Base-by-base conservation (phyloP, 495 filamentous ascomycete genomes). In the Neurospora sp. region DNA sequence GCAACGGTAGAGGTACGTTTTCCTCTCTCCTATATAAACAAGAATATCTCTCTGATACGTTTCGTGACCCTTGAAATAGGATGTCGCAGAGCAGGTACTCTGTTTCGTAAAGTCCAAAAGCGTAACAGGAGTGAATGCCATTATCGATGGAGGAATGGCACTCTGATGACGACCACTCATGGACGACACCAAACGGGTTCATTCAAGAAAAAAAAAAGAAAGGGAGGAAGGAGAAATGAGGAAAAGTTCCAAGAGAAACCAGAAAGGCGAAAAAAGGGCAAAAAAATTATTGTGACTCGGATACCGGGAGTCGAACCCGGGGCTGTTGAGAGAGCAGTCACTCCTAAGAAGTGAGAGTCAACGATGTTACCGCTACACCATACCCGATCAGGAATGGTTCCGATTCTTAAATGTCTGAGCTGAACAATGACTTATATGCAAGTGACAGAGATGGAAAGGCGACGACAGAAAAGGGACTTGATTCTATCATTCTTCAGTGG, bases 61-160 rank as follows among this genome's bases (percentile, higher is more conserved):
- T 45, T 71, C 5, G 38, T 69, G 44, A 45, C 37, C 6, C 4
- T 68, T 35, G 38, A 61, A 4, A 14, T 38, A 82, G 81, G 85
- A 86, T 71, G 83, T 85, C 12, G 85, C 85, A 5, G 78, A 85
- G 35, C 84, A 85, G 70, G 82, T 86, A 10, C 74, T 84, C 22
- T 78, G 74, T 65, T 84, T 86, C 45, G 83, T 81, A 5, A 81
- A 78, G 71, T 81, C 73, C 71, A 78, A 76, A 70, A 81, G 80
- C 14, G 79, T 80, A n/a, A 86, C 84, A 45, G 84, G 84, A 1
- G 72, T 78, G 9, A 86, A 86, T 71, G 76, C 79, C 8, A 70
- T 86, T 12, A 80, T 86, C 42, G 84, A 86, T 76, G 80, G 79
- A 22, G 84, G 84, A 6, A 78, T 78, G 39, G 76, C 65, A 38